Percentiles rank a stretch among this genome's conserved stretches.
phyloP scores from a whole-genome alignment of 129 eudicot species.

The Lactuca saligna region DNA sequence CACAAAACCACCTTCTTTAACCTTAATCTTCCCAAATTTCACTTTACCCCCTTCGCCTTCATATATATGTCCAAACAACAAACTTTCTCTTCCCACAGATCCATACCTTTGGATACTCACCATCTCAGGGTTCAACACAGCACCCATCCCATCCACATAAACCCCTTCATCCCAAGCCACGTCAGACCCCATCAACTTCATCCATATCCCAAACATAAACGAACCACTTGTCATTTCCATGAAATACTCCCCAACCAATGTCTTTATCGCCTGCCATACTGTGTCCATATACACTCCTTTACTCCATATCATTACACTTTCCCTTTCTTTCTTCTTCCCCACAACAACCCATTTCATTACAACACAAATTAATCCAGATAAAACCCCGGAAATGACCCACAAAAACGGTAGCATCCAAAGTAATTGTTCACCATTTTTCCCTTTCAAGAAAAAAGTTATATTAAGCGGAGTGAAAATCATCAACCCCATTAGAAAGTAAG shows the following conservation, averaged over 20 bases:
- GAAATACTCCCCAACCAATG: conserved; percentile 57
- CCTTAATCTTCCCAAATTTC: conserved; percentile 50
- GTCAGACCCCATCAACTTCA: conserved; percentile 59
- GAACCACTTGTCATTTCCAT: conserved; percentile 56
- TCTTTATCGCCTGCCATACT: conserved; percentile 62
- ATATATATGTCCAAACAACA: conserved; percentile 61
- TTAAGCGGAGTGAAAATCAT: conserved; percentile 42
- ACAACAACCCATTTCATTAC: conserved; percentile 53
- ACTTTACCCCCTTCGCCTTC: conserved; percentile 68
- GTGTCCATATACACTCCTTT: conserved; percentile 53
- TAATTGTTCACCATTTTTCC: conserved; percentile 12
- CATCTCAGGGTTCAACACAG: conserved; percentile 64
- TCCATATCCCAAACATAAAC: conserved; percentile 44
- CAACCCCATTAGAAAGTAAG: conserved; percentile 50
- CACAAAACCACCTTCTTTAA: conserved; percentile 47
- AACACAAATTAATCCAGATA: conserved; percentile 45
- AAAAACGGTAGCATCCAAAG: conserved; percentile 38
- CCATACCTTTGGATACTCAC: conserved; percentile 41
- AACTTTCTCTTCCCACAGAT: conserved; percentile 48
- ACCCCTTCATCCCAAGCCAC: conserved; percentile 50
- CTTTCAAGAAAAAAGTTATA: conserved; percentile 25
- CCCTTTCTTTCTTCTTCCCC: conserved; percentile 50
- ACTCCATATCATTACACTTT: conserved; percentile 54
- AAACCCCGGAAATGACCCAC: conserved; percentile 44
- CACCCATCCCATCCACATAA: conserved; percentile 60